A percentile compares a stretch with the other conserved stretches of the same genome.
phyloP scores from a whole-genome alignment of 2,329 filamentous ascomycete genomes.

The Pleurostoma richardsiae region DNA sequence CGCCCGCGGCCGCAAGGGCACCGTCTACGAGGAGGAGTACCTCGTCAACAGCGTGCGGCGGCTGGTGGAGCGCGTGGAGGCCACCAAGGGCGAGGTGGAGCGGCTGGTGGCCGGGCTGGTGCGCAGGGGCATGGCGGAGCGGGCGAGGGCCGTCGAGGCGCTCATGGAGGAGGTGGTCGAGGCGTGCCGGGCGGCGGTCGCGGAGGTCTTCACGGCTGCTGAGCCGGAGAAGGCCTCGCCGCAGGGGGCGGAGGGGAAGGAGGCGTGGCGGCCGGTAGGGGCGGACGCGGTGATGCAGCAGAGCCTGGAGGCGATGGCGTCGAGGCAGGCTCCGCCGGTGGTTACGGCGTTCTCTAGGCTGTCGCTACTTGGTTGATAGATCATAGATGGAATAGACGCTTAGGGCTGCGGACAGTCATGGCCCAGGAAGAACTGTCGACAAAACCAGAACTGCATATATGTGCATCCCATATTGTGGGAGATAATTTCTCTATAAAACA shows the following conservation, averaged over 20 bases:
- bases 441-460: background rate
- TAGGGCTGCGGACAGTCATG: background rate
- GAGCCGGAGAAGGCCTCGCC: conserved; percentile 10
- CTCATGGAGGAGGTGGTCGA: conserved; percentile 70
- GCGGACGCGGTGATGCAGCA: conserved; percentile 49
- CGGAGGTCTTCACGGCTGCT: conserved; percentile 58
- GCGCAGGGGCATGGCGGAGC: conserved; percentile 79
- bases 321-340: conserved; percentile 41
- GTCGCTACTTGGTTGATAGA: conserved; percentile 39
- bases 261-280: conserved; percentile 32
- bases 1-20: conserved; percentile 90
- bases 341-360: conserved; percentile 45
- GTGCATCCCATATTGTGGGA: background rate
- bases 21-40: conserved; percentile 97
- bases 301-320: conserved; percentile 38
- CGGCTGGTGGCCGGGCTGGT: conserved; percentile 72
- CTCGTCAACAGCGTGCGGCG: conserved; percentile 81
- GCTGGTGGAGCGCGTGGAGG: conserved; percentile 77
- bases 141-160: conserved; percentile 71
- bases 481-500: background rate
- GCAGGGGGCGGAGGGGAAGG: conserved; percentile 10
- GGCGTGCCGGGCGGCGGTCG: conserved; percentile 60
- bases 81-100: conserved; percentile 65
- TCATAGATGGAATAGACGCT: background rate
- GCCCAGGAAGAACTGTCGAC: background rate